phyloP scores from a whole-genome alignment of 2,329 filamentous ascomycete species.

The Septoria petroselini region DNA sequence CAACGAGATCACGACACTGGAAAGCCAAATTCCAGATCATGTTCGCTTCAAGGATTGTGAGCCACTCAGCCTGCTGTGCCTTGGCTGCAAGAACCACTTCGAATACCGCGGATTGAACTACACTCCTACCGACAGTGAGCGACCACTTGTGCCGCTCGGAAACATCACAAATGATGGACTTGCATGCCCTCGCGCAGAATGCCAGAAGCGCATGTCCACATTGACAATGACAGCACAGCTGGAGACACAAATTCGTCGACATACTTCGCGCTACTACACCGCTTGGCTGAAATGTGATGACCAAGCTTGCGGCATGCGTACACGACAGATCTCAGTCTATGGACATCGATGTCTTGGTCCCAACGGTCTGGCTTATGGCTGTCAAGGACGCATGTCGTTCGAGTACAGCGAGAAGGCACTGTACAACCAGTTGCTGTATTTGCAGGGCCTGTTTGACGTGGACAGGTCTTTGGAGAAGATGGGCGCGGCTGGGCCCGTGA shows the following conservation, averaged over 20 bases:
- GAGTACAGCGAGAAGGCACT: conserved; percentile 84
- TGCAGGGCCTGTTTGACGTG: conserved; percentile 80
- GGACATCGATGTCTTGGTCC: conserved; percentile 86
- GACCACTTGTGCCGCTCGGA: conserved; percentile 45
- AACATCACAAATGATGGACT: conserved; percentile 72
- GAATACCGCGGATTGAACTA: conserved; percentile 71
- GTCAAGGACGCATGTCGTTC: conserved; percentile 81
- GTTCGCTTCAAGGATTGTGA: conserved; percentile 81
- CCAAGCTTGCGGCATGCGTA: conserved; percentile 77
- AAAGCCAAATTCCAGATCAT: conserved; percentile 89
- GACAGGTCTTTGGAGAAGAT: conserved; percentile 66
- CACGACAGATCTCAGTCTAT: conserved; percentile 89
- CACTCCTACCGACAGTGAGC: conserved; percentile 30
- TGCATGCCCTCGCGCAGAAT: conserved; percentile 62
- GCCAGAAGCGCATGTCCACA: conserved; percentile 62
- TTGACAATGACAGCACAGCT: conserved; percentile 81
- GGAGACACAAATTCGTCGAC: conserved; percentile 74
- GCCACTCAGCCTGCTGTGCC: conserved; percentile 74
- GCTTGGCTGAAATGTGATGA: conserved; percentile 91
- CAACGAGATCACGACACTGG: conserved; percentile 78
- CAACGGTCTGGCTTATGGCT: conserved; percentile 77
- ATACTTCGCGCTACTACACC: conserved; percentile 84
- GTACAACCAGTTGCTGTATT: conserved; percentile 93
- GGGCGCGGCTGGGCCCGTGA: conserved; percentile 30
- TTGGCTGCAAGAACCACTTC: conserved; percentile 69